phyloP scores from a whole-genome alignment of 2,329 filamentous ascomycete genomes.

The Teratosphaeria pseudoeucalypti region DNA sequence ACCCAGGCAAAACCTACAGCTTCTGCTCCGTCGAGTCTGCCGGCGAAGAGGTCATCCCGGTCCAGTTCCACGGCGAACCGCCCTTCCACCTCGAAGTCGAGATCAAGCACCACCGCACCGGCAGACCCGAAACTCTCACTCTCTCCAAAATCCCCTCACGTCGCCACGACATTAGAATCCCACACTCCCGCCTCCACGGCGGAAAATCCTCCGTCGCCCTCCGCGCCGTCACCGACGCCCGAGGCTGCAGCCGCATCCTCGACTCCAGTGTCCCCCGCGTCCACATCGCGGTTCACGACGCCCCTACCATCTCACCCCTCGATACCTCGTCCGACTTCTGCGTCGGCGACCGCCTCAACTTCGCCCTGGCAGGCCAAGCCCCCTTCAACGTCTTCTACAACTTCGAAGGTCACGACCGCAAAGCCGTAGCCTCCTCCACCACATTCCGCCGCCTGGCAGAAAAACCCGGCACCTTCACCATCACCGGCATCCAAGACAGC shows the following conservation, averaged over 20 bases:
- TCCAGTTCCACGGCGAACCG: conserved; percentile 69
- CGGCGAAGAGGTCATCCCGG: conserved; percentile 72
- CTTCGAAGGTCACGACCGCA: conserved; percentile 68
- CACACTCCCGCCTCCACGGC: conserved; percentile 70
- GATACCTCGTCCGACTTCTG: conserved; percentile 83
- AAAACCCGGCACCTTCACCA: conserved; percentile 75
- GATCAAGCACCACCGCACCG: conserved; percentile 79
- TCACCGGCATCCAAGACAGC: conserved; percentile 77
- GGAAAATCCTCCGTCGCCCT: conserved; percentile 86
- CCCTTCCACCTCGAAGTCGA: conserved; percentile 88
- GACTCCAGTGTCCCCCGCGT: conserved; percentile 59
- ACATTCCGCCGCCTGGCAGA: conserved; percentile 91
- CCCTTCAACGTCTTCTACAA: conserved; percentile 91
- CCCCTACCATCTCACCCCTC: conserved; percentile 78
- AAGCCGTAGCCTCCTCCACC: conserved; percentile 67
- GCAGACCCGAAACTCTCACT: conserved; percentile 68
- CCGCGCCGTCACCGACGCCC: conserved; percentile 76
- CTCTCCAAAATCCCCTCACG: conserved; percentile 69
- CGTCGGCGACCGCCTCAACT: conserved; percentile 87
- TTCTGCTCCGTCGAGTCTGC: conserved; percentile 81
- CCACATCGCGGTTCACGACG: conserved; percentile 84
- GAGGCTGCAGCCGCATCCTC: conserved; percentile 73
- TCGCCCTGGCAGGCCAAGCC: conserved; percentile 78
- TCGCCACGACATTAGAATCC: conserved; percentile 70
- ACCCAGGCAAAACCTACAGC: conserved; percentile 87